Evolutionary conservation across 75 land plant genomes (phyloP), one percentile per base, ranked within the genome.

Genomic region (Chamaecyparis obtusa): DNA sequence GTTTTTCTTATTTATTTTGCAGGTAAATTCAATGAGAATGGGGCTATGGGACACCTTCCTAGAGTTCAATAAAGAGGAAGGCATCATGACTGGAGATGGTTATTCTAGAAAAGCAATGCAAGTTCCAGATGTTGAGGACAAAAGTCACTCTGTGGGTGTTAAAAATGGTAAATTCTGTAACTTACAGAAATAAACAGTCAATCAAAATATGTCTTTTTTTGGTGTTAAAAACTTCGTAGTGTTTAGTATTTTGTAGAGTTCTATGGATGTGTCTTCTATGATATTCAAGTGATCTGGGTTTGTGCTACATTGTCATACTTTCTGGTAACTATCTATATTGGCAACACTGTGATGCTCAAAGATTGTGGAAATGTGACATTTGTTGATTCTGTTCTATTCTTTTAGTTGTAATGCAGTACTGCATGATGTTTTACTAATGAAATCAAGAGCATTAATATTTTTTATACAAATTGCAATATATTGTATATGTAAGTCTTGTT

Each of bases 31-130:
- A n/a, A 91, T 97, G 60, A 93, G 89, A 87, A 44, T 57, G 86
- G 99, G 97, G 80, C 87, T 90, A 84, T 94, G 94, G 93, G 97
- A 94, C 84, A 56, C 92, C 11, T 87, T 93, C 11, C 90, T 91
- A 90, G 88, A 89, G 17, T 41, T 86, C 84, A 81, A 84, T 84
- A 83, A 88, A 16, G 36, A 71, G 76, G 93, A 89, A 84, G 51
- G 35, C 46, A 83, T n/a, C 36, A 41, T 49, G 15, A 30, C 86
- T 57, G 13, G 35, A 83, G 80, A 86, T 54, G 41, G 67, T 24
- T 84, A 54, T 56, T 60, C 86, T 78, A 85, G 79, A 85, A 76
- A 27, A 69, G 77, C 87, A 27, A 89, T n/a, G 24, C 24, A 10
- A 80, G 83, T 80, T 41, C 49, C 24, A 44, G 27, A 3, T 24